Evolutionary conservation across 371 early-diverging fungal genomes (phyloP), one percentile per base, ranked within the genome.

Genomic region (Sporodiniella umbellata): DNA sequence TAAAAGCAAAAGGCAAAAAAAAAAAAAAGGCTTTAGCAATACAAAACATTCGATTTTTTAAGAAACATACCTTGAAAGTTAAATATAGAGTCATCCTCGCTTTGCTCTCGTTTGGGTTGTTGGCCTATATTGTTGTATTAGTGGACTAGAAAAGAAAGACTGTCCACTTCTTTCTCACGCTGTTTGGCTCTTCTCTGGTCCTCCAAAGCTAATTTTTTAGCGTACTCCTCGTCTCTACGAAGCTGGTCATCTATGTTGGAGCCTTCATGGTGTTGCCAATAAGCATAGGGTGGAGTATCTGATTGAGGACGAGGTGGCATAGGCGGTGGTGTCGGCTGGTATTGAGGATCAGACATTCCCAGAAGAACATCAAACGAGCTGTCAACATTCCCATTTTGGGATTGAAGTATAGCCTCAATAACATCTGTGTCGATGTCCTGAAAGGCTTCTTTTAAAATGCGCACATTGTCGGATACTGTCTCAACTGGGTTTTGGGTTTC

Each of bases 191-290:
- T 47, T 26, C 54, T 53, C 48, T 70, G 67, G 28, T 72, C 73
- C 42, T 76, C 67, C 51, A 72, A 35, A 14, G 68, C 65, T 21
- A 76, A 33, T 33, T 70, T 63, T 19, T 61, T 57, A 6, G 77
- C 77, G 48, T 59, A 64, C 7, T 70, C 73, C 45, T 76, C 77
- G 47, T 76, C 77, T 58, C 64, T 56, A 17, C 71, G 66, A 45
- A 76, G 46, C 30, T 76, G 77, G 22, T 76, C 76, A 22, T 76
- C 77, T 19, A 60, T 56, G 21, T 38, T 14, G 53, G 39, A 15
- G 63, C 56, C 19, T 47, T 23, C 11, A 46, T 30, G 30, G 43
- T 51, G 50, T 46, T 62, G 48, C 54, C 50, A 60, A n/a, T 60
- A 60, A 42, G 52, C 42, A 37, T 54, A 59, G 30, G 60, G 24